Evolutionary conservation across 2,329 filamentous ascomycete species (phyloP).

Genomic region (Neofusicoccum kwambonambiense): DNA sequence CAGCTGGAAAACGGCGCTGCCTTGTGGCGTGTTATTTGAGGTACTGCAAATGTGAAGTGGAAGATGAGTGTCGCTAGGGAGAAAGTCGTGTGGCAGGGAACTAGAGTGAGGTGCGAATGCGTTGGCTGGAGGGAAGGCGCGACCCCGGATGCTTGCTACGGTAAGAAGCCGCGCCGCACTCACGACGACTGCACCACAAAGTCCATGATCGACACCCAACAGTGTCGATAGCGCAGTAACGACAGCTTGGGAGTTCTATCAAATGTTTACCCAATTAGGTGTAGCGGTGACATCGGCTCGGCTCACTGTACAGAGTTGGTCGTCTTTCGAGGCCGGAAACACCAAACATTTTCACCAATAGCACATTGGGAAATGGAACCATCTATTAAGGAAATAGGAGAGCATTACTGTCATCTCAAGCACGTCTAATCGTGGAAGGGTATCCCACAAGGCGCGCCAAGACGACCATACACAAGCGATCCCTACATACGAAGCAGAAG

Average conservation of each 20-base stretch:
- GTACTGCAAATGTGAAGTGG: too few relatives aligned
- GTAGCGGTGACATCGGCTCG: too few relatives aligned
- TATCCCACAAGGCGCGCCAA: constrained; percentile 30
- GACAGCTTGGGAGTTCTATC: too few relatives aligned
- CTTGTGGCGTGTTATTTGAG: too few relatives aligned
- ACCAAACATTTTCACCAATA: neutral
- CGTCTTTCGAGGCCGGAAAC: neutral
- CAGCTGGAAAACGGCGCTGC: too few relatives aligned
- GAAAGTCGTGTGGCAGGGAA: neutral
- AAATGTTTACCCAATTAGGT: too few relatives aligned
- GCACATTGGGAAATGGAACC: neutral
- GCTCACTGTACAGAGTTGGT: too few relatives aligned
- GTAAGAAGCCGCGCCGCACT: too few relatives aligned
- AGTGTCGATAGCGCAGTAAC: too few relatives aligned
- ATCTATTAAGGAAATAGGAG: constrained; percentile 37
- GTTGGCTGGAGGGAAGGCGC: neutral
- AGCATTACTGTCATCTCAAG: constrained; percentile 39
- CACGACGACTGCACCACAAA: too few relatives aligned
- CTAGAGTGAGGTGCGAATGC: neutral
- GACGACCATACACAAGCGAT: constrained; percentile 34
- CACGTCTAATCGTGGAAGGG: constrained; percentile 33
- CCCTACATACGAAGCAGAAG: constrained; percentile 30
- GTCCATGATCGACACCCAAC: too few relatives aligned
- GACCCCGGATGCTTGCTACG: neutral
- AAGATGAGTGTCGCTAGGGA: too few relatives aligned